Evolutionary conservation across 2,329 filamentous ascomycete species (phyloP).

Genomic region (Penicillium sp.): DNA sequence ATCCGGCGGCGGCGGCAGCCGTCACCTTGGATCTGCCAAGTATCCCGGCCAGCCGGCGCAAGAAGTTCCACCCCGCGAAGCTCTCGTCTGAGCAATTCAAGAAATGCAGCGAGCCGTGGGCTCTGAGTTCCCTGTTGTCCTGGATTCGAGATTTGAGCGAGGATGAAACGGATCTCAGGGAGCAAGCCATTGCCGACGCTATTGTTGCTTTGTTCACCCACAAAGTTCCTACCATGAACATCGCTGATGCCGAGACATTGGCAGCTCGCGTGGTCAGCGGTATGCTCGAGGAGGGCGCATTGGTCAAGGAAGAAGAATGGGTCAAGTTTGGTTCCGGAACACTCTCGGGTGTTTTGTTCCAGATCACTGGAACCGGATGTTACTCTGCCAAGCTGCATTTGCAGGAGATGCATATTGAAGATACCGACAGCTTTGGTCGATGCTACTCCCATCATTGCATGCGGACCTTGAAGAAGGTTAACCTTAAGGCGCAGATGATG

Average conservation of each 20-base stretch:
- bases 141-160: conserved; percentile 92
- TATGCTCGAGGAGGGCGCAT: conserved; percentile 76
- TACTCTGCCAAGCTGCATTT: conserved; percentile 83
- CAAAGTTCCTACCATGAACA: conserved; percentile 98
- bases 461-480: conserved; percentile 90
- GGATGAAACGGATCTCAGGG: conserved; percentile 83
- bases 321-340: conserved; percentile 82
- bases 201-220: conserved; percentile 86
- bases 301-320: conserved; percentile 94
- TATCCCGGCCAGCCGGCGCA: conserved; percentile 75
- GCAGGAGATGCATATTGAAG: conserved; percentile 69
- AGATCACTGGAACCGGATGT: conserved; percentile 87
- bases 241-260: conserved; percentile 89
- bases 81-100: conserved; percentile 78
- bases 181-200: conserved; percentile 82
- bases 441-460: conserved; percentile 96
- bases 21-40: conserved; percentile 81
- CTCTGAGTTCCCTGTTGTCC: conserved; percentile 78
- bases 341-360: conserved; percentile 88
- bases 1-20: conserved; percentile 47
- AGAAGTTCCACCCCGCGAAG: conserved; percentile 84
- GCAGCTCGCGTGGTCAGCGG: conserved; percentile 74
- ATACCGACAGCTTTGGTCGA: conserved; percentile 63
- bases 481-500: conserved; percentile 72
- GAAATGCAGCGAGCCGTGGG: conserved; percentile 88